phyloP scores from a whole-genome alignment of 2,329 filamentous ascomycete species.

The Aureobasidium subglaciale region DNA sequence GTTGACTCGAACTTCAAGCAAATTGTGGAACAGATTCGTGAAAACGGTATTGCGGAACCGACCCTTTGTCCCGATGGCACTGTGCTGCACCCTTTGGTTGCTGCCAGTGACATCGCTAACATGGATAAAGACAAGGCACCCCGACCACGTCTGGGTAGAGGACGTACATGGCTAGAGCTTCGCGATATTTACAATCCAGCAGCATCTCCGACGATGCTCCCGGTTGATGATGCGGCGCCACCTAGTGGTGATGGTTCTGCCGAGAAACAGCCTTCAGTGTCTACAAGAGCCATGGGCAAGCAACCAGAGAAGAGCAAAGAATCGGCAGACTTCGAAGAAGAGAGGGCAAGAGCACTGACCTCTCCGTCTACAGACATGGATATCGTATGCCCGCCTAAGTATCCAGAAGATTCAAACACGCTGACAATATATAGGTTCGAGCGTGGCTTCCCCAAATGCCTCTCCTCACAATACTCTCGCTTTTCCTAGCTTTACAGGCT shows the following conservation, averaged over 20 bases:
- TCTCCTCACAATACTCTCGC: constrained; percentile 2
- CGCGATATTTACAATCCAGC: constrained; percentile 57
- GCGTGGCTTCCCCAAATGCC: constrained; percentile 12
- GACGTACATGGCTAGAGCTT: constrained; percentile 23
- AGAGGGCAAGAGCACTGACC: constrained; percentile 35
- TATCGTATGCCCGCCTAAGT: background rate
- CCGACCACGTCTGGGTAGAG: constrained; percentile 9
- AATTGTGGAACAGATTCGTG: constrained; percentile 9
- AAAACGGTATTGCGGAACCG: constrained; percentile 10
- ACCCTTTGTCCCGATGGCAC: constrained; percentile 6
- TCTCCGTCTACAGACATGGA: constrained; percentile 53
- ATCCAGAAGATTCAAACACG: constrained; percentile 13
- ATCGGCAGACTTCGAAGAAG: constrained; percentile 47
- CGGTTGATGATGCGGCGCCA: background rate
- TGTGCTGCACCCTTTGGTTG: constrained; percentile 9
- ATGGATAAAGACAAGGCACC: constrained; percentile 9
- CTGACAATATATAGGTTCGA: constrained; percentile 11
- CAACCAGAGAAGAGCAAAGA: constrained; percentile 69
- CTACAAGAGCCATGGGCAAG: constrained; percentile 93
- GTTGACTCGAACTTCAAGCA: constrained; percentile 14
- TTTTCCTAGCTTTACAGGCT: constrained; percentile 1
- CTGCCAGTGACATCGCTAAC: constrained; percentile 1
- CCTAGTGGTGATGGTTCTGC: constrained; percentile 30
- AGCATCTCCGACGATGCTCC: constrained; percentile 69
- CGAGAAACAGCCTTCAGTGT: constrained; percentile 61